Base-by-base conservation (phyloP, 1,139 yeast genomes). In the Taphrina deformans region DNA sequence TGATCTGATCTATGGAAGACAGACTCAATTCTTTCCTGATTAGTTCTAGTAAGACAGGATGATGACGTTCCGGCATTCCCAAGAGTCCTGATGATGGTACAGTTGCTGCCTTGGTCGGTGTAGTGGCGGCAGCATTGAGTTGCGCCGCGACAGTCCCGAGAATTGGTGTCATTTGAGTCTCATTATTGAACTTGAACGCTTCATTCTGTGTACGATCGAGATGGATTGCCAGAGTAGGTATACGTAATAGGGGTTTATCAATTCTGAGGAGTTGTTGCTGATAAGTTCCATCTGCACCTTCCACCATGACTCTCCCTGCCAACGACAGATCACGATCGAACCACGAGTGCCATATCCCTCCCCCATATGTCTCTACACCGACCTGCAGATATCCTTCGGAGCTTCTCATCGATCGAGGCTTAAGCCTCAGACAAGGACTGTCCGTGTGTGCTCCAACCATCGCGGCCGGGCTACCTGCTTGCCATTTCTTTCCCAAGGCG, bases 361-460 rank as follows among this genome's bases (percentile, higher is more conserved):
- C 99, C 59, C 99, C 99, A 72, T 93, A 93, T 61, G 87, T 85
- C 75, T 93, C 99, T 4, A 93, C 96, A 45, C 97, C 98, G 24
- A 93, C 85, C 75, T 92, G 97, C 69, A 85, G 82, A 72, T 86
- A 93, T 0, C 96, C 96, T 71, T 88, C 92, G 14, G 82, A 78
- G 7, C 68, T 65, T 71, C 83, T 83, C 72, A 86, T 85, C 31
- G 96, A 89, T 52, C 88, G 80, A n/a, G 99, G 99, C 77, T 93
- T 93, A 71, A 93, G 85, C 72, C 96, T 66, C 50, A 50, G 33
- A 31, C 65, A 86, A n/a, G 99, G 99, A 9, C 96, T 88, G 75
- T 93, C 99, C 0, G 97, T 90, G 73, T 91, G 97, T 3, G 96
- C 96, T 31, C 98, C 99, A 50, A 91, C 86, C 67, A 93, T 86